Evolutionary conservation across 2,329 filamentous ascomycete genomes (phyloP).

Genomic region (Akanthomyces lecanii): DNA sequence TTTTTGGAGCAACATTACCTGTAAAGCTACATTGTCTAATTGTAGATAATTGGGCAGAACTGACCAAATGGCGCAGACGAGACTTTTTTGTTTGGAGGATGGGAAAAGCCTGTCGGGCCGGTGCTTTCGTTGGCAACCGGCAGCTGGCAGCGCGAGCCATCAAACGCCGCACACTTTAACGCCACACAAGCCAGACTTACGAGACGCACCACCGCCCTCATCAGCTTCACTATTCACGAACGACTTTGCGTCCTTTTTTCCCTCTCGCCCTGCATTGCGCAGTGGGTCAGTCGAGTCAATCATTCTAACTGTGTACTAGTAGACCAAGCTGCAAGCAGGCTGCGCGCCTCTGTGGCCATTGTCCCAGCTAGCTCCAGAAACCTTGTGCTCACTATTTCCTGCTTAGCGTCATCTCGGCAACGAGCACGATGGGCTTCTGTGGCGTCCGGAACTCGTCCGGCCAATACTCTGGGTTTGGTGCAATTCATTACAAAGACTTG

Average conservation of each 20-base stretch:
- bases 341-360: background rate
- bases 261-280: background rate
- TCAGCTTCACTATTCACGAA: background rate
- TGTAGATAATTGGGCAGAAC: background rate
- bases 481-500: background rate
- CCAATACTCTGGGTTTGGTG: background rate
- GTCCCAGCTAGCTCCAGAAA: background rate
- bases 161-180: no score
- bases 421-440: background rate
- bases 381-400: background rate
- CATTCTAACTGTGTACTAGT: background rate
- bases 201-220: no score
- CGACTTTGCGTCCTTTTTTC: background rate
- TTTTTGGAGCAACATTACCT: background rate
- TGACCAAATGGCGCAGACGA: background rate
- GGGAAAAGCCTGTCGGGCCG: no score
- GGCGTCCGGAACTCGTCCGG: background rate
- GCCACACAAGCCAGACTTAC: no score
- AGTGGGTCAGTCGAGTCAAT: background rate
- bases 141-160: background rate
- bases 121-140: background rate
- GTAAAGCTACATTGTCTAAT: background rate
- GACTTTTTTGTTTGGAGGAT: background rate
- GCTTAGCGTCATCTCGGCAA: background rate
- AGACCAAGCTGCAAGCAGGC: background rate